Evolutionary conservation across 1,284 basidiomycete genomes (phyloP).

Genomic region (Leccinum subrobustum): DNA sequence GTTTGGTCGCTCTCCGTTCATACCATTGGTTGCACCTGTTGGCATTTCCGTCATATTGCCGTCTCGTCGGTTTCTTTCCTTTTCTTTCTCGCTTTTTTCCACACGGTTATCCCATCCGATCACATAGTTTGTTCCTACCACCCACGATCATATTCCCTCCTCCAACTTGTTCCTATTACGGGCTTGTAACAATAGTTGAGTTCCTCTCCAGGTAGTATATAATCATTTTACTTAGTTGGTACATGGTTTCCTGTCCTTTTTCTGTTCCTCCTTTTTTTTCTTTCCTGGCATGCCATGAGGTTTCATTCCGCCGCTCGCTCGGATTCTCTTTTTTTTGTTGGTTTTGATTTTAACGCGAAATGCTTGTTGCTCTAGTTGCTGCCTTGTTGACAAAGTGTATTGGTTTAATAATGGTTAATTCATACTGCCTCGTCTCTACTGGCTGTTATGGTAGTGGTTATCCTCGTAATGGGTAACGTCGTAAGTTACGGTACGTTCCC

Average conservation of each 20-base stretch:
- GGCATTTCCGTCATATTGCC: constrained; percentile 3
- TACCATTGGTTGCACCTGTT: constrained; percentile 20
- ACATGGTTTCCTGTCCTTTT: not conserved
- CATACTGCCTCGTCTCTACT: not conserved
- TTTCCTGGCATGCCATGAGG: not conserved
- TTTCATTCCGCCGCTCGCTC: not conserved
- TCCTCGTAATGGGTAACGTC: not conserved
- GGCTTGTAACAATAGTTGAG: constrained; percentile 31
- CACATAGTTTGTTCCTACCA: constrained; percentile 13
- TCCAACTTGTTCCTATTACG: constrained; percentile 31
- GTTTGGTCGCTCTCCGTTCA: constrained; percentile 10
- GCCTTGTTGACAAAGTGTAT: not conserved
- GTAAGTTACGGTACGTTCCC: not conserved
- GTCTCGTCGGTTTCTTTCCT: not conserved
- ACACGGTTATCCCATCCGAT: constrained; percentile 6
- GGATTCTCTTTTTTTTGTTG: not conserved
- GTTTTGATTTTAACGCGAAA: constrained; percentile 4
- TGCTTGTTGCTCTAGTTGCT: not conserved
- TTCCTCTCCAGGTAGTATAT: constrained; percentile 28
- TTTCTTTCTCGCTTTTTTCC: constrained; percentile 10
- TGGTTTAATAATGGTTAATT: not conserved
- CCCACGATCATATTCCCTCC: constrained; percentile 13
- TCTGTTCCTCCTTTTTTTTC: not conserved
- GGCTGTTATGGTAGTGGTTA: not conserved
- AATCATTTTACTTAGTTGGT: constrained; percentile 18